phyloP scores from a whole-genome alignment of 768 basidiomycete species.

The Tricholoma bakamatsutake region DNA sequence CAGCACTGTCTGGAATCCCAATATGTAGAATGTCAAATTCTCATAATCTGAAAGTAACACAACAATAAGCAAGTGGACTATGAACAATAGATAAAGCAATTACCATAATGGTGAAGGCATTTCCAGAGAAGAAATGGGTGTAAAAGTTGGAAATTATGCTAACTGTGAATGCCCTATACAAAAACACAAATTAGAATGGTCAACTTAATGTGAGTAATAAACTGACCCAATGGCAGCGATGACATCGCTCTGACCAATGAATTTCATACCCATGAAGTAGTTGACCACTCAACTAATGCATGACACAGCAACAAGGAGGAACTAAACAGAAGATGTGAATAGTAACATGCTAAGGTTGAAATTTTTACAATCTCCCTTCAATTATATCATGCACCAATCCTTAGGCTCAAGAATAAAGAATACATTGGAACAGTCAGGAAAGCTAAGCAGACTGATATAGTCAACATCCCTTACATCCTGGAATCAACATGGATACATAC shows the following conservation, averaged over 20 bases:
- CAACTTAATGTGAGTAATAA: neutral
- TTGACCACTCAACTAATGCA: constrained; percentile 76
- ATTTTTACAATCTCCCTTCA: constrained; percentile 47
- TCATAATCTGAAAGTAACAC: constrained; percentile 45
- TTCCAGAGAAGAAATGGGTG: constrained; percentile 64
- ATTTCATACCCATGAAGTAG: constrained; percentile 57
- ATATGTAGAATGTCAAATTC: constrained; percentile 59
- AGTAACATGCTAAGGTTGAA: neutral
- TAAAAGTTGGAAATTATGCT: constrained; percentile 77
- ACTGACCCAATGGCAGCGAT: constrained; percentile 66
- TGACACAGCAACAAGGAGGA: constrained; percentile 49
- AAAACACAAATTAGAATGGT: neutral
- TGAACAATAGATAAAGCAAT: constrained; percentile 13
- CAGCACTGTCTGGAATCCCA: constrained; percentile 72
- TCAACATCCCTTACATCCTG: neutral
- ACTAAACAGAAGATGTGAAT: neutral
- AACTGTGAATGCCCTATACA: constrained; percentile 64
- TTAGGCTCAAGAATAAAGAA: constrained; percentile 61
- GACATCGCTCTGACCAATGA: constrained; percentile 68
- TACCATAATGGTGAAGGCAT: constrained; percentile 81
- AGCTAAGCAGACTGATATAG: constrained; percentile 30
- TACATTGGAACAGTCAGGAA: constrained; percentile 70
- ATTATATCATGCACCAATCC: constrained; percentile 55
- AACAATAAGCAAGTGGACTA: neutral
- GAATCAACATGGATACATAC: constrained; percentile 29